Evolutionary conservation across 2,329 filamentous ascomycete genomes (phyloP), one percentile per base, ranked within the genome.

Genomic region (Alternaria triticimaculans): DNA sequence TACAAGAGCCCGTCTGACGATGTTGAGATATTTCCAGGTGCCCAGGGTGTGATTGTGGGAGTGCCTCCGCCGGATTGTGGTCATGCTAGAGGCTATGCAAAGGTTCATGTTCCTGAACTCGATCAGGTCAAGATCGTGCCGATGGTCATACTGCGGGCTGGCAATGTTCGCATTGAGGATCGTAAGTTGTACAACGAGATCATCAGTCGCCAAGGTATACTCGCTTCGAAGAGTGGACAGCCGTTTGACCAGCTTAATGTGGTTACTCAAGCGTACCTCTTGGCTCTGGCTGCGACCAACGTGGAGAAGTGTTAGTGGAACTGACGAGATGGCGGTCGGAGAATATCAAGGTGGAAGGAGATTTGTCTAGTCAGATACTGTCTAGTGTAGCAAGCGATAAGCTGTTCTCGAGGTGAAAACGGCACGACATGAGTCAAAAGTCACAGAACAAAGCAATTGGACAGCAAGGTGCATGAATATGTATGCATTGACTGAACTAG

Each of bases 401-500:
- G 37, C 15, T 41, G 15, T 41, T 15, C 37, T 18, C 15, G 15
- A 41, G 37, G 12, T 6, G 18, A 25, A 2, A 37, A 8, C 18
- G 25, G 41, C 11, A 28, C 26, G 7, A 5, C 28, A 21, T 51
- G 28, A 37, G 14, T n/a, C 18, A 18, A 11, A 11, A 5, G 6
- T 51, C 9, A 37, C 28, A 23, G 1, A 0, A 23, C 6, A 15
- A 20, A 15, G n/a, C 15, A n/a, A 11, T 23, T 51, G 18, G 18
- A 41, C 14, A 53, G 49, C 49, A 21, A 53, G 6, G 9, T 53
- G 49, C 25, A 33, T 48, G 62, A 66, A 55, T 20, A 53, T 67
- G 56, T 65, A 62, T 76, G 69, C 68, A 76, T 77, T 76, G 70
- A 74, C 72, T 73, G 70, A 58, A 66, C 53, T 58, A 73, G 67